phyloP scores from a whole-genome alignment of 352 stramenopile species.

The Phytophthora macrochlamydospora region DNA sequence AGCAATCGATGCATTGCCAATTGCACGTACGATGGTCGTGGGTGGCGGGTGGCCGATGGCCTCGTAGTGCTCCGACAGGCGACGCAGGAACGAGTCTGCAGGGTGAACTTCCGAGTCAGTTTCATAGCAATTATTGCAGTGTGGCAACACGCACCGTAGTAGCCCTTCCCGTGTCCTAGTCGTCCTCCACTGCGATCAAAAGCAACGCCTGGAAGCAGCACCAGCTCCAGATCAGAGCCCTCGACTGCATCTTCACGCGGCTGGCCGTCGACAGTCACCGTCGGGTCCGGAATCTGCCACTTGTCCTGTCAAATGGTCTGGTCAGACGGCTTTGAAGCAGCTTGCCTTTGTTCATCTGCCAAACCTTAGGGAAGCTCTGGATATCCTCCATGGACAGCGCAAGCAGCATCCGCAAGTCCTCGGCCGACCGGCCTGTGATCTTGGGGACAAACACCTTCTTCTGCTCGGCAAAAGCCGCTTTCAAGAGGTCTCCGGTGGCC shows the following conservation, averaged over 20 bases:
- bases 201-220: conserved; percentile 83
- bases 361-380: conserved; percentile 79
- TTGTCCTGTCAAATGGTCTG: conserved; percentile 61
- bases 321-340: too few relatives aligned
- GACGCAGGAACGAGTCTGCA: conserved; percentile 76
- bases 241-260: conserved; percentile 51
- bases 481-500: conserved; percentile 55
- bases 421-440: conserved; percentile 63
- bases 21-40: conserved; percentile 60
- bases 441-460: conserved; percentile 92
- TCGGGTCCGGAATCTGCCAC: conserved; percentile 87
- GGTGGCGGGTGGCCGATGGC: conserved; percentile 43
- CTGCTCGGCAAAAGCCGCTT: conserved; percentile 51
- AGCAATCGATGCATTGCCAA: neutral
- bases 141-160: conserved; percentile 66
- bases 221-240: conserved; percentile 66
- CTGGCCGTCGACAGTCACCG: conserved; percentile 31
- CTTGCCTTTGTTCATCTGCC: neutral
- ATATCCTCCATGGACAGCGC: conserved; percentile 70
- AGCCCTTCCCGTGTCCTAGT: conserved; percentile 87
- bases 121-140: conserved; percentile 5
- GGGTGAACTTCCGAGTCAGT: conserved; percentile 10
- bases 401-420: conserved; percentile 84
- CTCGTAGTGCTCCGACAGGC: conserved; percentile 47
- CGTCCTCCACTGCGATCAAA: conserved; percentile 82